Percentiles rank a stretch among this genome's conserved stretches.
These are phyloP conservation scores for Peronospora tabacina DNA, from an alignment of 352 stramenopile genomes.

Conservation along the genomic window DNA sequence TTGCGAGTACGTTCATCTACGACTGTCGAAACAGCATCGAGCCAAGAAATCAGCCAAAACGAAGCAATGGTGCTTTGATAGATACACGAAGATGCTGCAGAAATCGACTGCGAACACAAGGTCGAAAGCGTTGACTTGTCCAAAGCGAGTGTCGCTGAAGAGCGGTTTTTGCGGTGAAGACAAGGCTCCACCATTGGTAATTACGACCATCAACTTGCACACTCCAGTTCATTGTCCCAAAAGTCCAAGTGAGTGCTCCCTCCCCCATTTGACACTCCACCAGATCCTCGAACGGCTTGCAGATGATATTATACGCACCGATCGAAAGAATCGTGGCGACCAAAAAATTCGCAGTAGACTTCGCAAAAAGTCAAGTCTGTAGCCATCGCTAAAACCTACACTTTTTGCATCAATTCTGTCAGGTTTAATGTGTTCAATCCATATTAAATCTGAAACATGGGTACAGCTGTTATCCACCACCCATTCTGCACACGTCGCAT, in stretches of 20 bases:
- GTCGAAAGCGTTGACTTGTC: constrained; percentile 6
- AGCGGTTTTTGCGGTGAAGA: constrained; percentile 40
- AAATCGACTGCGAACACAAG: constrained; percentile 11
- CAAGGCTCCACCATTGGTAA: constrained; percentile 3
- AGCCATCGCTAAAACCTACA: background rate
- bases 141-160: constrained; percentile 14
- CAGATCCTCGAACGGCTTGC: constrained; percentile 49
- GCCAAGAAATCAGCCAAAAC: constrained; percentile 3
- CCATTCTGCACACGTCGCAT: background rate
- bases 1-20: constrained; percentile 45
- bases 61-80: constrained; percentile 34
- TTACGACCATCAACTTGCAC: constrained; percentile 13
- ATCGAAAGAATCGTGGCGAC: constrained; percentile 18
- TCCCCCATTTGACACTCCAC: constrained; percentile 44
- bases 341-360: no score
- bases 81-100: constrained; percentile 30
- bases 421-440: no score
- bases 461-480: no score
- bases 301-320: constrained; percentile 28
- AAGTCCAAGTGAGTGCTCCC: constrained; percentile 22
- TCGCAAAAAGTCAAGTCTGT: background rate
- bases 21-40: constrained; percentile 1
- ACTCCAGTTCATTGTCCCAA: constrained; percentile 32
- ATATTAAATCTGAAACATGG: no score
- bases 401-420: no score